These are phyloP conservation scores for Coemansia sp. DNA, from an alignment of 192 early-diverging fungal species.

Conservation along the genomic window DNA sequence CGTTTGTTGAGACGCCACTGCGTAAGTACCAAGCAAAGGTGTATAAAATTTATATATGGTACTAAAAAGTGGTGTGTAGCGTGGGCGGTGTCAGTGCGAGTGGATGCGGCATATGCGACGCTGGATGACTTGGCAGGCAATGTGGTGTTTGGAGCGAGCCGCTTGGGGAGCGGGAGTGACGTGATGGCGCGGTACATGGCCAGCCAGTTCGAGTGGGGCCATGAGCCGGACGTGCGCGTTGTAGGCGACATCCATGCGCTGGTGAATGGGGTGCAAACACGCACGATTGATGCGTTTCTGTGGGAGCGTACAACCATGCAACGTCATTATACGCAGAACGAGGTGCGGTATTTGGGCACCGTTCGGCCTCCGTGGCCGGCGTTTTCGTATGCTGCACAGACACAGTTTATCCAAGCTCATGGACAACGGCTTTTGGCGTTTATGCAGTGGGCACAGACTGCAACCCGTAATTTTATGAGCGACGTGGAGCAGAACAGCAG, in stretches of 20 bases:
- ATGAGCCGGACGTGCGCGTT: conserved; percentile 62
- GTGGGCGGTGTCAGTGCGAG: conserved; percentile 70
- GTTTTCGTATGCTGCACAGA: conserved; percentile 68
- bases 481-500: not conserved
- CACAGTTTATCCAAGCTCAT: conserved; percentile 12
- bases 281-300: conserved; percentile 74
- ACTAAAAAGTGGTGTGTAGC: conserved; percentile 28
- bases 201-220: conserved; percentile 58
- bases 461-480: conserved; percentile 17
- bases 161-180: conserved; percentile 79
- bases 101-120: conserved; percentile 40
- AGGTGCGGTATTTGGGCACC: conserved; percentile 69
- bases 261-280: conserved; percentile 64
- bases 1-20: conserved; percentile 74
- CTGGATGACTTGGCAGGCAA: conserved; percentile 48
- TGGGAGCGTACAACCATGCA: conserved; percentile 95
- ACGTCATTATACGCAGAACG: conserved; percentile 68
- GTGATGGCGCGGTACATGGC: conserved; percentile 69
- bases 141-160: conserved; percentile 60
- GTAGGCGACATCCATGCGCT: conserved; percentile 76
- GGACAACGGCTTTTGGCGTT: conserved; percentile 6
- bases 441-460: conserved; percentile 2
- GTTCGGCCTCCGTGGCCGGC: conserved; percentile 91
- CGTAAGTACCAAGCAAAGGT: conserved; percentile 43
- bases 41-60: not conserved